A percentile compares a stretch with the other conserved stretches of the same genome.
Conservation (phyloP, 768 basidiomycete species). For the Boletus pseudo-olivaceus region DNA sequence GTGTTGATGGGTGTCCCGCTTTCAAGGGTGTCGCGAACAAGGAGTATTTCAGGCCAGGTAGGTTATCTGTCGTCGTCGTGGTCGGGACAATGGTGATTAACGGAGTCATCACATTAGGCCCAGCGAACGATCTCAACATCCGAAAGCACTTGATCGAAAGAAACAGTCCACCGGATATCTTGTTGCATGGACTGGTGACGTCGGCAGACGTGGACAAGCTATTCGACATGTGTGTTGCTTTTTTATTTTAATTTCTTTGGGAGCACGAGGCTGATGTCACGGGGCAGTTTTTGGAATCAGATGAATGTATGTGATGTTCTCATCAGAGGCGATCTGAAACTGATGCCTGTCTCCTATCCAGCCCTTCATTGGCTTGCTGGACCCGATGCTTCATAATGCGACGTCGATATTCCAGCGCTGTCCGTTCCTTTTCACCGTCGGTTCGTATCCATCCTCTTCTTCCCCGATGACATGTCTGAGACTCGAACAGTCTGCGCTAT, state of each 20-base stretch:
- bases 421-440: constrained; percentile 87
- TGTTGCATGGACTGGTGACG: constrained; percentile 75
- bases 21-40: constrained; percentile 75
- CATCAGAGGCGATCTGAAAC: background rate
- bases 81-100: background rate
- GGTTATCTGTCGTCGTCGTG: background rate
- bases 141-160: constrained; percentile 72
- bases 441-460: constrained; percentile 41
- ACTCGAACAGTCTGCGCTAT: constrained; percentile 69
- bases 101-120: constrained; percentile 39
- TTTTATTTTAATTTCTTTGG: background rate
- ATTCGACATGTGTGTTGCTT: constrained; percentile 68
- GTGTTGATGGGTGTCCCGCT: constrained; percentile 8
- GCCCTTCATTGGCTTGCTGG: constrained; percentile 74
- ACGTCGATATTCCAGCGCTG: constrained; percentile 76
- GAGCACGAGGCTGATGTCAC: background rate
- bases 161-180: constrained; percentile 76
- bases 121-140: constrained; percentile 66
- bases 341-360: constrained; percentile 10
- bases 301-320: constrained; percentile 54
- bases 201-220: constrained; percentile 76
- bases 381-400: constrained; percentile 78
- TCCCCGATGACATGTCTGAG: background rate
- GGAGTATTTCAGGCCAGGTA: constrained; percentile 77
- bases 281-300: constrained; percentile 60